These are phyloP conservation scores for Rosellinia necatrix DNA, from an alignment of 2,329 filamentous ascomycete species.

Conservation along the genomic window DNA sequence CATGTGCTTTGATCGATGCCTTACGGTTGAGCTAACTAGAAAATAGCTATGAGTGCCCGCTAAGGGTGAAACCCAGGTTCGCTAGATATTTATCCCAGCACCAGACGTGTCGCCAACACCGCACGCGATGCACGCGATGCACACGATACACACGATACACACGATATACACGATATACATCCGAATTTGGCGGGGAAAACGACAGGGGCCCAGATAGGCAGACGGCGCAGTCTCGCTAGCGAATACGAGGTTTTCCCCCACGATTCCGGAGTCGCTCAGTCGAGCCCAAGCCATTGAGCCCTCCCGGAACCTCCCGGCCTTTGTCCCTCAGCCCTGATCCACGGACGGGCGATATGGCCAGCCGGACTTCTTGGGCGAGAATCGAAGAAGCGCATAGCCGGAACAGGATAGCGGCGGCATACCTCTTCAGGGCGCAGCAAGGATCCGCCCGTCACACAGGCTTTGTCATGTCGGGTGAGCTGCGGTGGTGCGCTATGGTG, in stretches of 20 bases:
- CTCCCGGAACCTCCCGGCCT: not conserved
- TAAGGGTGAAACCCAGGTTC: too few relatives aligned
- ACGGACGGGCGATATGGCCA: too few relatives aligned
- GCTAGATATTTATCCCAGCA: too few relatives aligned
- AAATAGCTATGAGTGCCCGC: too few relatives aligned
- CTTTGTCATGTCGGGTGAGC: not conserved
- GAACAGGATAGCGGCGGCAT: not conserved
- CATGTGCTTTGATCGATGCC: too few relatives aligned
- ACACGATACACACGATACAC: too few relatives aligned
- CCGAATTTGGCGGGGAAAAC: conserved; percentile 7
- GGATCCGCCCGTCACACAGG: conserved; percentile 7
- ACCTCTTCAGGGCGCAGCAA: not conserved
- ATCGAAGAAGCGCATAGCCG: not conserved
- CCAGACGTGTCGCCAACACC: too few relatives aligned
- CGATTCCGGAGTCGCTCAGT: not conserved
- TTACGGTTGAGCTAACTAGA: too few relatives aligned
- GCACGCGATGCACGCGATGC: not conserved
- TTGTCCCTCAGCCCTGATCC: too few relatives aligned
- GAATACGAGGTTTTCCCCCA: conserved; percentile 19
- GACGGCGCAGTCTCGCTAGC: conserved; percentile 40
- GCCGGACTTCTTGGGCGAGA: not conserved
- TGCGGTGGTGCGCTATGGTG: conserved; percentile 5
- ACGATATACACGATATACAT: not conserved
- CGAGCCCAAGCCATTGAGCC: not conserved
- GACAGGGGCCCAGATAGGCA: conserved; percentile 41